These are phyloP conservation scores for Aspergillus ostianus DNA, from an alignment of 495 filamentous ascomycete genomes.

Conservation along the genomic window DNA sequence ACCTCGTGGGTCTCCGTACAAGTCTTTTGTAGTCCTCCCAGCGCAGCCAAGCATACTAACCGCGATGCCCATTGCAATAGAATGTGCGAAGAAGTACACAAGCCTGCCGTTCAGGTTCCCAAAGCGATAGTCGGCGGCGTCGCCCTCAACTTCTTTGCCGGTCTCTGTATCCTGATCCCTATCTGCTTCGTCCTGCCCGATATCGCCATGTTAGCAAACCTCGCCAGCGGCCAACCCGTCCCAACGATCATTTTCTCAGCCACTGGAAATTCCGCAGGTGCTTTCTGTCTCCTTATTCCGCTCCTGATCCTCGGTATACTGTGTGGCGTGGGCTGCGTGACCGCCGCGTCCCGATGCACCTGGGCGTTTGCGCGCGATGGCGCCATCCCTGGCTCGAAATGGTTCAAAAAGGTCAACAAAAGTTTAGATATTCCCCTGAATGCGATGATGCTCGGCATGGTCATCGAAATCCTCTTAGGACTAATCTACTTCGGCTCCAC, in stretches of 20 bases:
- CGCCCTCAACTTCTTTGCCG: constrained; percentile 57
- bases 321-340: constrained; percentile 61
- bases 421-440: constrained; percentile 47
- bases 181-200: constrained; percentile 58
- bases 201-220: constrained; percentile 51
- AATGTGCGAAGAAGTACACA: constrained; percentile 62
- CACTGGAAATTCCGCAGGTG: constrained; percentile 39
- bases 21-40: neutral
- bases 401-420: constrained; percentile 51
- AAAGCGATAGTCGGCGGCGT: constrained; percentile 62
- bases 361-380: constrained; percentile 60
- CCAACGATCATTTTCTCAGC: constrained; percentile 17
- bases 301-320: constrained; percentile 65
- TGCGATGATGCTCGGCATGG: constrained; percentile 47
- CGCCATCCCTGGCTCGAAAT: constrained; percentile 57
- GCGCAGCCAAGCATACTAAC: neutral
- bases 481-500: constrained; percentile 55
- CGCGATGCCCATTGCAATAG: constrained; percentile 17
- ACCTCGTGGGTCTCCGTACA: constrained; percentile 17
- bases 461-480: constrained; percentile 50
- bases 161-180: constrained; percentile 58
- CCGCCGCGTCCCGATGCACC: constrained; percentile 63
- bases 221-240: constrained; percentile 48
- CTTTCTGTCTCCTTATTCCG: constrained; percentile 63
- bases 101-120: constrained; percentile 58